Conservation (phyloP, 495 filamentous ascomycete genomes). For the Talaromyces ruber region DNA sequence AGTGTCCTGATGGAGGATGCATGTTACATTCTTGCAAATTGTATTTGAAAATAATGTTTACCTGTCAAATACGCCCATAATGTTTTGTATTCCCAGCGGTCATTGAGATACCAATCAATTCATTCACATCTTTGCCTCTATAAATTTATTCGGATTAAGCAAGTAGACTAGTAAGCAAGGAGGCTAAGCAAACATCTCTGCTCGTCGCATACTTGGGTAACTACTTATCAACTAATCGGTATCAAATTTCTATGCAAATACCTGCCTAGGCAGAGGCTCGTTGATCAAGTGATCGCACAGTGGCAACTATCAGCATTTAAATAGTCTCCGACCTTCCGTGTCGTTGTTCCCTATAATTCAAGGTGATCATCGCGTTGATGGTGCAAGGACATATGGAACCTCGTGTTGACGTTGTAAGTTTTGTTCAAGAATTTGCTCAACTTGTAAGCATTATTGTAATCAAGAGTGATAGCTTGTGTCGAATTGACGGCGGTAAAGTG, state of each 20-base stretch:
- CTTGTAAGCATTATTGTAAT: too few relatives aligned
- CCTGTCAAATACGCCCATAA: background rate
- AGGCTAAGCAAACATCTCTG: background rate
- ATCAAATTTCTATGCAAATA: too few relatives aligned
- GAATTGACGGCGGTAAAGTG: too few relatives aligned
- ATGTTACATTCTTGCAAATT: slow-evolving; percentile 1
- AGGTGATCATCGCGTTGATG: slow-evolving; percentile 34
- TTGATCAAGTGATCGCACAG: too few relatives aligned
- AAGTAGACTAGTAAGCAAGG: background rate
- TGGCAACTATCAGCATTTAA: slow-evolving; percentile 3
- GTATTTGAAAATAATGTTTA: background rate
- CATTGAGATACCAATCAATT: slow-evolving; percentile 1
- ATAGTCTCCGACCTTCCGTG: slow-evolving; percentile 23
- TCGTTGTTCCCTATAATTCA: slow-evolving; percentile 54
- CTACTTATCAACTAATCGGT: background rate
- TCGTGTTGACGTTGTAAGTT: too few relatives aligned
- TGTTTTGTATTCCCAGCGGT: background rate
- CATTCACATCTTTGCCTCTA: background rate
- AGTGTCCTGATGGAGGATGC: background rate
- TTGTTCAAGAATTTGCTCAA: too few relatives aligned
- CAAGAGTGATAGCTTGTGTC: too few relatives aligned
- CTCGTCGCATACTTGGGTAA: background rate
- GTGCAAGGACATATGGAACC: slow-evolving; percentile 32
- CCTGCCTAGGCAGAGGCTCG: too few relatives aligned
- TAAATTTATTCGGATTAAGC: background rate